Percentiles rank a stretch among this genome's conserved stretches.
phyloP scores from a whole-genome alignment of 2,329 filamentous ascomycete species.

The Herpotrichia juniperi region DNA sequence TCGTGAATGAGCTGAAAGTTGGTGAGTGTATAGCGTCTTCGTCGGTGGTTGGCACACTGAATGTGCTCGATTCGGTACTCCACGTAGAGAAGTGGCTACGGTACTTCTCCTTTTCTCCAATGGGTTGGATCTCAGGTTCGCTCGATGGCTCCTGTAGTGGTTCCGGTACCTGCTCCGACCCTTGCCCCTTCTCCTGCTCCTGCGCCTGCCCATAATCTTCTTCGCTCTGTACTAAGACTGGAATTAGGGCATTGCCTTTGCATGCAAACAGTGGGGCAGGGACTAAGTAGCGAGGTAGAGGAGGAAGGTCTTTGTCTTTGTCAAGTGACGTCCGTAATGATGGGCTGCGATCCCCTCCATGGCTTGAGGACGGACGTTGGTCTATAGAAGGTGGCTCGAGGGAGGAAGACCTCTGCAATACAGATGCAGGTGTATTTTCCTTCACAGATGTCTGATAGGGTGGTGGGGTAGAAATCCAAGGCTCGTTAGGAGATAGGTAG shows the following conservation, averaged over 20 bases:
- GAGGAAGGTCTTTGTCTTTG: constrained; percentile 35
- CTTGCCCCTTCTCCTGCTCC: constrained; percentile 19
- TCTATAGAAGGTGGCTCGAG: constrained; percentile 19
- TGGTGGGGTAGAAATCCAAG: constrained; percentile 23
- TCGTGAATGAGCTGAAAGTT: constrained; percentile 40
- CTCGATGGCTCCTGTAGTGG: constrained; percentile 6
- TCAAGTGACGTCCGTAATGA: constrained; percentile 17
- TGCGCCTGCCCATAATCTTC: constrained; percentile 15
- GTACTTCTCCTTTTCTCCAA: constrained; percentile 24
- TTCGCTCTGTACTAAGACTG: constrained; percentile 11
- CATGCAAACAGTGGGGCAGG: constrained; percentile 38
- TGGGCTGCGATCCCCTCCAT: constrained; percentile 23
- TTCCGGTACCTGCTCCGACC: constrained; percentile 20
- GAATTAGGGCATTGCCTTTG: constrained; percentile 15
- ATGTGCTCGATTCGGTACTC: constrained; percentile 34
- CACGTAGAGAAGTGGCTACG: constrained; percentile 42
- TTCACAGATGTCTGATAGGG: constrained; percentile 19
- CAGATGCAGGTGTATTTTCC: constrained; percentile 23
- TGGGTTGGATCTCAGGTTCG: constrained; percentile 15
- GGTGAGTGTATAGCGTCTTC: constrained; percentile 35
- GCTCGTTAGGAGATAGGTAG: constrained; percentile 13
- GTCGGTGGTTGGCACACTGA: constrained; percentile 31
- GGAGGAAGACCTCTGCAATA: constrained; percentile 25
- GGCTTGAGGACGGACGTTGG: constrained; percentile 37
- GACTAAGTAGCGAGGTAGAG: constrained; percentile 34